Base-by-base conservation (phyloP, 1,139 yeast genomes). In the Taiozyma sp. region DNA sequence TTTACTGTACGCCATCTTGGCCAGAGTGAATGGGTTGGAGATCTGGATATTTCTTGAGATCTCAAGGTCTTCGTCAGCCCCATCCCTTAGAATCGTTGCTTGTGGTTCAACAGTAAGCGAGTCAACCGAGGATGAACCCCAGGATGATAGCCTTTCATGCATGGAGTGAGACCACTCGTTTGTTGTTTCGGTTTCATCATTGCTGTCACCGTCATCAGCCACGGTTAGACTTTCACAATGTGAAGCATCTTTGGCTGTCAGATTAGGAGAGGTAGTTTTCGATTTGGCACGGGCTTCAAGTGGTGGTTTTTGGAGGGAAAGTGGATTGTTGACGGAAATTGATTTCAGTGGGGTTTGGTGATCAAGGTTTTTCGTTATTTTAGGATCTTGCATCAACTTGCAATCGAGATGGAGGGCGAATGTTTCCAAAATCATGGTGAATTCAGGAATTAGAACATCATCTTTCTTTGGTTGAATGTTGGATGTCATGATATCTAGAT, bases 401-500 rank as follows among this genome's bases (percentile, higher is more conserved):
- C 22, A 16, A 16, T 16, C 23, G 16, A 36, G 40, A 36, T 36
- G 23, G 13, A 23, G 12, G 23, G 13, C 16, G 40, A 36, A 19
- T 4, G 22, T 9, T 36, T 19, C 40, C 13, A 36, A 36, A 10
- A 36, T 36, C 22, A 4, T 13, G 8, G 42, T 32, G 28, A 45
- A 28, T 9, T 42, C 27, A 8, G 13, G 19, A 4, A 48, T 45
- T 27, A 48, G 6, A n/a, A 42, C 28, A 56, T 74, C 77, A 46
- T 73, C 70, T 52, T 76, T 76, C 46, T 67, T 70, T 2, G 80
- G 80, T 53, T 76, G 80, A 28, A 76, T 65, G 53, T 75, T 76
- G 16, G 48, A 22, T 32, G 46, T 51, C 1, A 40, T 40, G 9
- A 72, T 61, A 61, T 75, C 79, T 8, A 71, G 36, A 12, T 53